Evolutionary conservation across 1,284 basidiomycete species (phyloP), one percentile per base, ranked within the genome.

Genomic region (Cryptococcus sp.): DNA sequence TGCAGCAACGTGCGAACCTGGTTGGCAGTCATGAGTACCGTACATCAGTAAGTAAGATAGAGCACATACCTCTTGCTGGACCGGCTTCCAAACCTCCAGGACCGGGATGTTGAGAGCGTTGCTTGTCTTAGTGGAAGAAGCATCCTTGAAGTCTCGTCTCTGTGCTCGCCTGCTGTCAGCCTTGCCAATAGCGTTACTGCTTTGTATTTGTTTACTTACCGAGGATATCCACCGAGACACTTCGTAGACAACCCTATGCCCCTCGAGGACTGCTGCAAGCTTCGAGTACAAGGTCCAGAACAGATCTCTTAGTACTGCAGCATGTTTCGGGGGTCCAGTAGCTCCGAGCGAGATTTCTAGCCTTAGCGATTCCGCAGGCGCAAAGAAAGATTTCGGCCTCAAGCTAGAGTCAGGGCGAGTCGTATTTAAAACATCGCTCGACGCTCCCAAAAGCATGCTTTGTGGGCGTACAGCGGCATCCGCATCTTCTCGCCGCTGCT

Each of bases 211-310:
- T 20, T 4, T 22, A 82, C 87, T 78, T 69, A 94, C 92, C 61
- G 88, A 88, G 66, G 89, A 88, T 60, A 96, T 91, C 60, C 91
- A 85, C 69, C 86, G 88, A 0, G 90, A 84, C 1, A 99, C 90
- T 76, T 99, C 96, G 70, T 90, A 93, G 1, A 96, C 85, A 2
- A 97, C 89, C 49, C 94, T 83, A 65, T 98, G 83, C 10, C 93
- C 91, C 76, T 99, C 94, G 39, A 91, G 84, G n/a, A 98, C 90
- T 20, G 96, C 96, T 69, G 94, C 89, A 53, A 99, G 78, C 78
- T 99, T 99, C 5, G 93, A 96, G 75, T 93, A 99, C 17, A 97
- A 77, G 4, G 96, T 98, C 94, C 95, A 99, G 78, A 99, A 98
- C 40, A 99, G 82, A 78, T 99, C 96, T 60, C 83, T 84, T 53